phyloP scores from a whole-genome alignment of 306 rosid species.

The Acacia melanoxylon region DNA sequence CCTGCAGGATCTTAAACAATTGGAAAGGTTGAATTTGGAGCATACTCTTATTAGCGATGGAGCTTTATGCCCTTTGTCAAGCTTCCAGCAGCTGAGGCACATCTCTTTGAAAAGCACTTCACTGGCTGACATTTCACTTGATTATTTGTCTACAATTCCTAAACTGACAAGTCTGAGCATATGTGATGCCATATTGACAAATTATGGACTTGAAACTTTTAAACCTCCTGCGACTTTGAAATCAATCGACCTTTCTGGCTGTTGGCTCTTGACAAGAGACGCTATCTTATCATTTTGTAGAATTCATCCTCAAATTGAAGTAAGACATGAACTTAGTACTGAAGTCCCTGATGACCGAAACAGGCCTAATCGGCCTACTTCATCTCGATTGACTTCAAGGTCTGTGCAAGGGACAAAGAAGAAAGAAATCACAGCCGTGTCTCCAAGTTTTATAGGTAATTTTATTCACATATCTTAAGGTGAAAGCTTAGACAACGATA shows the following conservation, averaged over 20 bases:
- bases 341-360: constrained; percentile 35
- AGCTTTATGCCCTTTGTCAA: constrained; percentile 54
- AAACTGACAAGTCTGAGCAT: constrained; percentile 41
- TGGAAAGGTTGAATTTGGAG: constrained; percentile 70
- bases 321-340: constrained; percentile 40
- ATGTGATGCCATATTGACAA: constrained; percentile 73
- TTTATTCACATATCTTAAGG: background rate
- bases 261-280: constrained; percentile 82
- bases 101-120: constrained; percentile 60
- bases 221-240: constrained; percentile 58
- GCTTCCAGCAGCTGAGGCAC: constrained; percentile 56
- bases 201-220: constrained; percentile 57
- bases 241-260: constrained; percentile 72
- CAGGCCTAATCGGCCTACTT: constrained; percentile 38
- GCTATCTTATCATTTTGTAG: constrained; percentile 53
- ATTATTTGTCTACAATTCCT: constrained; percentile 65
- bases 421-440: constrained; percentile 27
- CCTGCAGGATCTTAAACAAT: constrained; percentile 45
- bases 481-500: background rate
- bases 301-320: constrained; percentile 67
- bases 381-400: constrained; percentile 46
- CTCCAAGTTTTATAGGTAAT: constrained; percentile 67
- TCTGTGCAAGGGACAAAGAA: constrained; percentile 36
- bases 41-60: constrained; percentile 56
- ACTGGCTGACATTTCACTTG: constrained; percentile 62